Evolutionary conservation across 768 basidiomycete species (phyloP).

Genomic region (Boletellus sp.): DNA sequence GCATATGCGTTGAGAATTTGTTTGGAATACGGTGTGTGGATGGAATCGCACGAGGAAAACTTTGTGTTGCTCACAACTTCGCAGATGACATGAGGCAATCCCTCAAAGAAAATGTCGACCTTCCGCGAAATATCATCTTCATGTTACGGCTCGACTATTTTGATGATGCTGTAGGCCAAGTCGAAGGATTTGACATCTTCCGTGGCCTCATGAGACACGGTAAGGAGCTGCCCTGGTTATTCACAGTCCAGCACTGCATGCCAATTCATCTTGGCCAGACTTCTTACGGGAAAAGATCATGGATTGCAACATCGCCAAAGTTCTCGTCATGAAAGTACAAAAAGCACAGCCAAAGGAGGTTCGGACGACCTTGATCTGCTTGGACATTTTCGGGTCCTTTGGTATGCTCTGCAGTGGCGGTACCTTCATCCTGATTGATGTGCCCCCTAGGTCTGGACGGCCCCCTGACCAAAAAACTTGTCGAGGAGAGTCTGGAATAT

Average conservation of each 20-base stretch:
- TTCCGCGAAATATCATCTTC: constrained; percentile 17
- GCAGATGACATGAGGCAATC: constrained; percentile 14
- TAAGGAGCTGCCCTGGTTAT: neutral
- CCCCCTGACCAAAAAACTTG: constrained; percentile 12
- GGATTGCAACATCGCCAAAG: constrained; percentile 13
- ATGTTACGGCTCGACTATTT: constrained; percentile 25
- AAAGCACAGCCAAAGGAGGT: constrained; percentile 13
- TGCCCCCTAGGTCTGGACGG: constrained; percentile 4
- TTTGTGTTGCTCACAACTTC: neutral
- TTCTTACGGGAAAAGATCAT: constrained; percentile 12
- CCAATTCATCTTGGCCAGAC: constrained; percentile 4
- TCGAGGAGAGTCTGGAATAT: constrained; percentile 8
- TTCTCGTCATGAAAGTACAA: constrained; percentile 14
- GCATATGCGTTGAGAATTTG: constrained; percentile 19
- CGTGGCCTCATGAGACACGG: constrained; percentile 18
- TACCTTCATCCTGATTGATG: neutral
- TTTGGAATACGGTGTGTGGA: constrained; percentile 17
- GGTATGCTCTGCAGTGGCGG: constrained; percentile 3
- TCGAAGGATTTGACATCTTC: constrained; percentile 26
- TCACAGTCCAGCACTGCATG: neutral
- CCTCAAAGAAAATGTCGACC: constrained; percentile 4
- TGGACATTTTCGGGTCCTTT: constrained; percentile 21
- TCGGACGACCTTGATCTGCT: constrained; percentile 21
- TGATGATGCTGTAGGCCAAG: constrained; percentile 20
- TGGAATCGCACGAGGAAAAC: neutral